phyloP scores from a whole-genome alignment of 495 filamentous ascomycete species.

The Haplographium delicatum region DNA sequence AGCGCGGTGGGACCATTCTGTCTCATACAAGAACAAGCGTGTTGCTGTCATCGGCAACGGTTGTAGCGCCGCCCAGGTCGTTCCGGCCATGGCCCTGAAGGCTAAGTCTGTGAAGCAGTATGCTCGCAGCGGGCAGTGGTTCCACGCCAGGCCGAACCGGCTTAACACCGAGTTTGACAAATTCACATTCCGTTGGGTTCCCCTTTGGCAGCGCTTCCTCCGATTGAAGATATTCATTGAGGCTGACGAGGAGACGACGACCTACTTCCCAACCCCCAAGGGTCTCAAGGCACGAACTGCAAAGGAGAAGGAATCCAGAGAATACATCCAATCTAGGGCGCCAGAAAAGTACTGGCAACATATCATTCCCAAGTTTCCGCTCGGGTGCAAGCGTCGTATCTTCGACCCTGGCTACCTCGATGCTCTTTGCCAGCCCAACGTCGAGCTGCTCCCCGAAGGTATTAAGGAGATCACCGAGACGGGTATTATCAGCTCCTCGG shows the following conservation, averaged over 20 bases:
- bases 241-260: conserved; percentile 24
- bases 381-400: conserved; percentile 38
- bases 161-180: conserved; percentile 22
- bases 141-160: conserved; percentile 29
- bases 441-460: conserved; percentile 31
- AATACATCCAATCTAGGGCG: conserved; percentile 32
- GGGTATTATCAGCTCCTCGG: conserved; percentile 5
- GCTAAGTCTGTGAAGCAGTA: conserved; percentile 31
- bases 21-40: conserved; percentile 44
- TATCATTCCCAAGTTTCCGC: conserved; percentile 36
- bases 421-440: conserved; percentile 27
- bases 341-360: conserved; percentile 38
- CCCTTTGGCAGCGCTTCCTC: conserved; percentile 24
- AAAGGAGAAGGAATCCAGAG: conserved; percentile 15
- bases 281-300: conserved; percentile 11
- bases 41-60: conserved; percentile 59
- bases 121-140: conserved; percentile 33
- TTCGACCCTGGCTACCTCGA: conserved; percentile 32
- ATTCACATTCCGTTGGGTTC: conserved; percentile 23
- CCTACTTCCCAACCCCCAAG: conserved; percentile 23
- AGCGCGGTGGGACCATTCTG: conserved; percentile 46
- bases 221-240: conserved; percentile 27
- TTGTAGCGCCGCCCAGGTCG: conserved; percentile 45
- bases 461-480: conserved; percentile 32
- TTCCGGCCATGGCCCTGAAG: conserved; percentile 30